Base-by-base conservation (phyloP, 2,329 filamentous ascomycete species). In the Rhynchosporium agropyri region DNA sequence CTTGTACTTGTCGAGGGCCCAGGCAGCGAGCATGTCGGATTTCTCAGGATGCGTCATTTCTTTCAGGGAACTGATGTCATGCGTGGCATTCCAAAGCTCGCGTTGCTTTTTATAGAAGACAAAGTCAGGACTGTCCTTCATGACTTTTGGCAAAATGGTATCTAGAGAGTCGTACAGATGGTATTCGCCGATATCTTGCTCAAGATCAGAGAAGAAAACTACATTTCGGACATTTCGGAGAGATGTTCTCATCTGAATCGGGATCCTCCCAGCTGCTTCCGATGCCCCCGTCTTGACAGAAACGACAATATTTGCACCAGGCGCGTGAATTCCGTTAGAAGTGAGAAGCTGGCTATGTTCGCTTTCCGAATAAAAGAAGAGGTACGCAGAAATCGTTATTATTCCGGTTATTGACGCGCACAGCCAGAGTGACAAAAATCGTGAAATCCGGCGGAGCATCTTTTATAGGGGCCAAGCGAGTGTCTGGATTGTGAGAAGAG, bases 1-100 rank as follows among this genome's bases (percentile, higher is more conserved):
- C 74, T 87, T 86, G 76, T 85, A 87, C 75, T 85, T 85, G 76
- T 87, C 84, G 42, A 86, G 73, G 7, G 75, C 77, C 84, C 83
- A 86, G 1, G 77, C 78, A 31, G 79, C 76, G 65, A 69, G 64
- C 62, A 75, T 61, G 61, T 71, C 73, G 4, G 70, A 65, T 38
- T 69, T 70, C 40, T 76, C 74, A 7, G 63, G 67, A 29, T 61
- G 59, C 49, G 60, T 67, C 8, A 43, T 42, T 4, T 51, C 55
- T 53, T 46, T 53, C 7, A 69, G 49, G 13, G 71, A 75, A 65
- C 77, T 78, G 64, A 81, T 80, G 46, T 80, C 76, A 68, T 79
- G 77, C 50, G 79, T 78, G 8, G 29, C 51, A 36, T 80, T 76
- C 55, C 78, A 77, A 48, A 81, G 82, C 58, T 79, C 74, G 60